These are phyloP conservation scores for Ampelomyces quisqualis DNA, from an alignment of 2,329 filamentous ascomycete genomes.

Conservation along the genomic window DNA sequence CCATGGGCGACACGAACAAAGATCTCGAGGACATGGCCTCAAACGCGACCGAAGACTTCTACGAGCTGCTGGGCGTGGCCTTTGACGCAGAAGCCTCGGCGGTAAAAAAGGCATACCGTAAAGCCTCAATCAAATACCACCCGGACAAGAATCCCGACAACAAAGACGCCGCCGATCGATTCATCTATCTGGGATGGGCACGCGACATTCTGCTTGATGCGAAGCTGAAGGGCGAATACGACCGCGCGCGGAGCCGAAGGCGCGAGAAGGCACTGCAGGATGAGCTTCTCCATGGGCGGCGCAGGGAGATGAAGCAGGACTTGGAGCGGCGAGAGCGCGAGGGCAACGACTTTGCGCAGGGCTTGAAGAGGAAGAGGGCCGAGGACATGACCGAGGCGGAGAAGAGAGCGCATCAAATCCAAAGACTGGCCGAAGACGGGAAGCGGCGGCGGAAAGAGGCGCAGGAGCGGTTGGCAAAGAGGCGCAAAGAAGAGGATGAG, in stretches of 20 bases:
- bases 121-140: conserved; percentile 85
- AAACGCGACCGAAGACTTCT: conserved; percentile 63
- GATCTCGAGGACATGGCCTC: conserved; percentile 49
- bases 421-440: conserved; percentile 50
- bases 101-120: conserved; percentile 80
- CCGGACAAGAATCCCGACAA: conserved; percentile 77
- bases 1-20: conserved; percentile 42
- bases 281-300: conserved; percentile 70
- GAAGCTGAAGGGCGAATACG: conserved; percentile 72
- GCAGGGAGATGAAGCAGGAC: conserved; percentile 80
- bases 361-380: conserved; percentile 48
- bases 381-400: conserved; percentile 54
- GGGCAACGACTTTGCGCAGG: conserved; percentile 30
- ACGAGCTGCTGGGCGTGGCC: conserved; percentile 70
- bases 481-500: conserved; percentile 55
- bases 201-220: conserved; percentile 77
- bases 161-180: conserved; percentile 69
- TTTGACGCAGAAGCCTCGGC: conserved; percentile 67
- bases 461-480: conserved; percentile 54
- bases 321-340: conserved; percentile 73
- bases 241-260: conserved; percentile 70
- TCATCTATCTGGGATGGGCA: conserved; percentile 83
- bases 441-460: conserved; percentile 58
- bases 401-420: conserved; percentile 57
- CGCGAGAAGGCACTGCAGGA: conserved; percentile 69